Base-by-base conservation (phyloP, 1,139 yeast species). In the Arxiozyma heterogenica region DNA sequence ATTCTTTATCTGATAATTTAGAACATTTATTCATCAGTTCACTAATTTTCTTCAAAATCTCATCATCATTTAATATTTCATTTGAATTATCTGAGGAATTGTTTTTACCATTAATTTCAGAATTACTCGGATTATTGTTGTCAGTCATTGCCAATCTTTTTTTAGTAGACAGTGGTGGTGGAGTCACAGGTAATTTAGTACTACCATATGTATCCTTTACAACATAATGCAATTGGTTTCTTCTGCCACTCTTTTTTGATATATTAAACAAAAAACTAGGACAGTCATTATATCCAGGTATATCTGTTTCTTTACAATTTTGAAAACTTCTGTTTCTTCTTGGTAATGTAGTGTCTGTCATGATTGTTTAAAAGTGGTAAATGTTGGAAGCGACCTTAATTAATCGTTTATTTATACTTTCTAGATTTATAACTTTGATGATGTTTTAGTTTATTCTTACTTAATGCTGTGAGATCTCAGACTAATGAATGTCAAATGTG, bases 261-360 rank as follows among this genome's bases (percentile, higher is more conserved):
- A 58, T 56, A 25, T 61, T 60, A 48, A 65, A 66, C 41, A 69
- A 49, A 52, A 66, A 66, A 11, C 63, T 61, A 1, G 72, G 72
- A 53, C 72, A 69, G 51, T 69, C 72, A 54, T 69, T 69, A 47
- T 69, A 69, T 9, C 71, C 71, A 5, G 67, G 64, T 7, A 69
- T 67, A 17, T 69, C 72, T 8, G 65, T 56, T 54, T 69, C 71
- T 18, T 61, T 53, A 51, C 72, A 69, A 47, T 69, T 61, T 53
- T 69, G 72, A 53, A 64, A 67, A 51, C 69, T 64, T 45, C 18
- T 27, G 21, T 11, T 45, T 30, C 21, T 45, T n/a, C 8, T 25
- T 30, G 47, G 41, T 7, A 30, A 17, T 20, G 3, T 18, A 2
- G 41, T 8, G 11, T 27, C 22, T 1, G 25, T 45, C 41, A 45